A percentile compares a stretch with the other conserved stretches of the same genome.
phyloP scores from a whole-genome alignment of 2,329 filamentous ascomycete species.

The Emergomyces orientalis region DNA sequence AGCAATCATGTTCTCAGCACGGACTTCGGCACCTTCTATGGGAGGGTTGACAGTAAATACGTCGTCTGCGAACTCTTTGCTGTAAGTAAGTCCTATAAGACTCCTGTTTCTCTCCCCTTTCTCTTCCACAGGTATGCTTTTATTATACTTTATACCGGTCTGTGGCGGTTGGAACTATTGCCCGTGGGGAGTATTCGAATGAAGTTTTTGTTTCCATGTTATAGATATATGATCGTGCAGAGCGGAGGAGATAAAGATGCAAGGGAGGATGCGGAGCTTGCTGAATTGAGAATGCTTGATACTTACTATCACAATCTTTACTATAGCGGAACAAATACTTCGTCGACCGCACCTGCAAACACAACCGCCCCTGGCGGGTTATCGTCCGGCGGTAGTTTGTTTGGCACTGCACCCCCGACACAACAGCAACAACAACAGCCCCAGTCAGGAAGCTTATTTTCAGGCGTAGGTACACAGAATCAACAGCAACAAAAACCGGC shows the following conservation, averaged over 20 bases:
- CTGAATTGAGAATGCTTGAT: conserved; percentile 1
- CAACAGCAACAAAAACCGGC: conserved; percentile 23
- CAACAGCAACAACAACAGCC: conserved; percentile 25
- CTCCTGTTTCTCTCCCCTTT: background rate
- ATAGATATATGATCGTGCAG: background rate
- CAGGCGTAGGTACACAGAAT: conserved; percentile 12
- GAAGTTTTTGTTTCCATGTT: background rate
- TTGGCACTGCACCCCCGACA: conserved; percentile 24
- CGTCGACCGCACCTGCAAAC: background rate
- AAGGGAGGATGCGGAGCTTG: background rate
- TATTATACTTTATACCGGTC: background rate
- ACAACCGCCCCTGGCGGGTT: conserved; percentile 14
- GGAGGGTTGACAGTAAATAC: conserved; percentile 17
- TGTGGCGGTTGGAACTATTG: background rate
- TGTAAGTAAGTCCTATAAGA: conserved; percentile 13
- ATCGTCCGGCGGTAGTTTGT: conserved; percentile 18
- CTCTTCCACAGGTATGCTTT: background rate
- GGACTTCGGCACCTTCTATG: conserved; percentile 10
- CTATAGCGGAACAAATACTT: conserved; percentile 8
- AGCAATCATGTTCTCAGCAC: conserved; percentile 14
- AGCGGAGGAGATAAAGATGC: background rate
- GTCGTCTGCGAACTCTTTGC: conserved; percentile 15
- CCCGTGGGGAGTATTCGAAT: no score
- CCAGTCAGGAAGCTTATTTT: conserved; percentile 27
- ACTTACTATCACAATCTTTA: conserved; percentile 2